Evolutionary conservation across 176 grass and related monocot species (phyloP).

Genomic region (Musa schizocarpa): DNA sequence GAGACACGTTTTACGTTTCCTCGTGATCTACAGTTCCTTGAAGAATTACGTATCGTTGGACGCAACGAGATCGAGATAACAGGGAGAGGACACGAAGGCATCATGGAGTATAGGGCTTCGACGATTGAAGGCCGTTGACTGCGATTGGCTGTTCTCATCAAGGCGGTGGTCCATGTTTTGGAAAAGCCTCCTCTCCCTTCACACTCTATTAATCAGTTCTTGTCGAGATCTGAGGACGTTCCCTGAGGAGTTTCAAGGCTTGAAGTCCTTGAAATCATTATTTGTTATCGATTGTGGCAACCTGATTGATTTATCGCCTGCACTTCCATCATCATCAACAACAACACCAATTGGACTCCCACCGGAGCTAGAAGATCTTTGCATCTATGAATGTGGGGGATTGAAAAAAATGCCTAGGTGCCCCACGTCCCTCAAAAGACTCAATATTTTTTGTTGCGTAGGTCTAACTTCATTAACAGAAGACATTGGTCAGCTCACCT

Average conservation of each 20-base stretch:
- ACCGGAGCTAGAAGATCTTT: background rate
- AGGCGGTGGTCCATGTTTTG: background rate
- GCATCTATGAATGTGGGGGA: background rate
- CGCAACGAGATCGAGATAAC: background rate
- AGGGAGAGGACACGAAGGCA: background rate
- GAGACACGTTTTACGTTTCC: background rate
- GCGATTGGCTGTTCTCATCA: no score
- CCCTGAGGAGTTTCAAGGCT: background rate
- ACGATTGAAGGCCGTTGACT: background rate
- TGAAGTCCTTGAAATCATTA: background rate
- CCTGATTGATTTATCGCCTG: background rate
- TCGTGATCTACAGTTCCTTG: background rate
- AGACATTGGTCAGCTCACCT: background rate
- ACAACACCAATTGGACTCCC: no score
- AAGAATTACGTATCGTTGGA: background rate
- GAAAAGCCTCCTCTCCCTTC: background rate
- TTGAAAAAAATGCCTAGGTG: background rate
- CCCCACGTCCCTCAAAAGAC: background rate
- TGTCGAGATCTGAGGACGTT: background rate
- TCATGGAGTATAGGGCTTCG: background rate
- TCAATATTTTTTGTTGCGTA: no score
- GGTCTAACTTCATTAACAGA: background rate
- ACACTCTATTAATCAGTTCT: rapidly evolving
- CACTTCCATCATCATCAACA: background rate
- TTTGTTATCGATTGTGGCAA: background rate